A percentile compares a stretch with the other conserved stretches of the same genome.
phyloP scores from a whole-genome alignment of 2,329 filamentous ascomycete genomes.

The Ascochyta pisi region DNA sequence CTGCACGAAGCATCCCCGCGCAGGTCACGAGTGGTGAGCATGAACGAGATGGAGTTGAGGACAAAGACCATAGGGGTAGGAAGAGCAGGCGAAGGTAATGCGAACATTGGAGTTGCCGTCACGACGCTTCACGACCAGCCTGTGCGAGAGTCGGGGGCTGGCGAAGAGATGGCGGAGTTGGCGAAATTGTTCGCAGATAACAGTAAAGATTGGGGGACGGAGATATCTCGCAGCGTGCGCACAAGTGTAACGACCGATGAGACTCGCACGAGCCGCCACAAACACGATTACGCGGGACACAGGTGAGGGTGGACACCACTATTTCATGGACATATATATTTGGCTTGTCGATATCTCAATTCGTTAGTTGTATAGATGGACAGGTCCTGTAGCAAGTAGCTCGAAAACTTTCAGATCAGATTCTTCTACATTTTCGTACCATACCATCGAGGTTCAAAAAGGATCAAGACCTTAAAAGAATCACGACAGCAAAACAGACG shows the following conservation, averaged over 20 bases:
- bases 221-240: neutral
- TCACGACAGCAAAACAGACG: too few species aligned
- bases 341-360: too few species aligned
- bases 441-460: too few species aligned
- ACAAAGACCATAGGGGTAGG: neutral
- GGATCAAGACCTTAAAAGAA: too few species aligned
- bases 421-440: too few species aligned
- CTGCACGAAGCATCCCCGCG: neutral
- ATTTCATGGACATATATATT: too few species aligned
- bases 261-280: neutral
- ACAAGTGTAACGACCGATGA: neutral
- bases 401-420: too few species aligned
- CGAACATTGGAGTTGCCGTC: conserved; percentile 1
- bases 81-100: neutral
- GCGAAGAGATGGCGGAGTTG: conserved; percentile 10
- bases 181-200: conserved; percentile 5
- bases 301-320: too few species aligned
- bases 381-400: too few species aligned
- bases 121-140: conserved; percentile 1
- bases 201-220: neutral
- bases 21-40: neutral
- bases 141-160: neutral
- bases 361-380: too few species aligned
- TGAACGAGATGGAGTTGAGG: conserved; percentile 3
- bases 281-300: too few species aligned